Evolutionary conservation across 129 eudicot species (phyloP).

Genomic region (Oenanthe sinensis): DNA sequence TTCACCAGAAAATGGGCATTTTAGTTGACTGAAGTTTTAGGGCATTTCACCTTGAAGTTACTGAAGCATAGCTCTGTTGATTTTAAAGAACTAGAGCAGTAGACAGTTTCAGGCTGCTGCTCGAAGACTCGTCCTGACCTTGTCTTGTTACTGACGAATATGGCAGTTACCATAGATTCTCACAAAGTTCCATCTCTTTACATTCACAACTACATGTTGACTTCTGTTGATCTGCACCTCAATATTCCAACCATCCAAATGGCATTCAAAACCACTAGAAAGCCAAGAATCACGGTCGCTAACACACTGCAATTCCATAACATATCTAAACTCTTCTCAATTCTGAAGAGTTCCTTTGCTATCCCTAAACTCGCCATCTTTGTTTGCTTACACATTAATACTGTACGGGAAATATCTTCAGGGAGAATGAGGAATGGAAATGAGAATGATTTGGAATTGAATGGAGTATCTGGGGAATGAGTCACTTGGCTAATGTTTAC

Average conservation of each 20-base stretch:
- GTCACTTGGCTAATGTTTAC: neutral
- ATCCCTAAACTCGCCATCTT: neutral
- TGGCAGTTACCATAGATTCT: slow-evolving; percentile 17
- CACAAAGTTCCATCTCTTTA: slow-evolving; percentile 11
- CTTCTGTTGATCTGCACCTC: neutral
- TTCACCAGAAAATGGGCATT: neutral
- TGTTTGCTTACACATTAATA: neutral
- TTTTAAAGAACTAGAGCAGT: neutral
- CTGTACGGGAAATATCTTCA: neutral
- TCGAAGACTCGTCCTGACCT: neutral
- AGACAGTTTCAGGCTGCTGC: neutral
- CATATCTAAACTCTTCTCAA: neutral
- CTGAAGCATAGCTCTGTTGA: neutral
- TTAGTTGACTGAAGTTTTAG: neutral
- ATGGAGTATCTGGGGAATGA: neutral
- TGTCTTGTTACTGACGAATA: neutral
- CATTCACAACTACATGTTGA: neutral
- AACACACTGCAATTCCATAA: neutral
- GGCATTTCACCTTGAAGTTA: neutral
- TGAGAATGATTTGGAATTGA: too few relatives aligned
- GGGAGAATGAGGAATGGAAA: neutral
- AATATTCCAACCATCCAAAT: neutral
- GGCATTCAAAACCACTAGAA: neutral
- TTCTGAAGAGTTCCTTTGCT: too few relatives aligned
- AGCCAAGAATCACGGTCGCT: neutral